Conservation (phyloP, 805 yeast genomes). For the Starmerella potacharoeniae region DNA sequence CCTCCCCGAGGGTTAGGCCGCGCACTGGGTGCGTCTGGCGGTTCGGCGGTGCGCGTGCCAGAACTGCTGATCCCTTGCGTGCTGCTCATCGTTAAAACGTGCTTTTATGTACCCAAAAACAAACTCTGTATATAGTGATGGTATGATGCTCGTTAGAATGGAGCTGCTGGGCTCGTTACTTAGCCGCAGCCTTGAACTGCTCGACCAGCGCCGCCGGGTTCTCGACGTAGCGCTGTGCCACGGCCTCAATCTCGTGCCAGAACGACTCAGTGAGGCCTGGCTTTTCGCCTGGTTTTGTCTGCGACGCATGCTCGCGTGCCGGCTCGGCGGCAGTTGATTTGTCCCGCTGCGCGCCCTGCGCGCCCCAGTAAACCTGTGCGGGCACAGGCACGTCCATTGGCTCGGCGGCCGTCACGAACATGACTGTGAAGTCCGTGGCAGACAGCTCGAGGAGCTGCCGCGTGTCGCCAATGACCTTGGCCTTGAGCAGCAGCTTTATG, state of each 20-base stretch:
- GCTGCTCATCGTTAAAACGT: no score
- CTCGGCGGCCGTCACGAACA: conserved; percentile 13
- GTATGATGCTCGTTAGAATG: no score
- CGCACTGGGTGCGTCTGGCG: neutral
- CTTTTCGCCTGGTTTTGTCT: neutral
- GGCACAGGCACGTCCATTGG: conserved; percentile 13
- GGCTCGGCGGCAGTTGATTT: neutral
- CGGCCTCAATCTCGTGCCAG: conserved; percentile 19
- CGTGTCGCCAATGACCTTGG: conserved; percentile 21
- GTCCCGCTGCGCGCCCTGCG: neutral
- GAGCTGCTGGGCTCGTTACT: no score
- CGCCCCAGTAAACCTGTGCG: conserved; percentile 20
- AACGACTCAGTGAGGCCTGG: conserved; percentile 18
- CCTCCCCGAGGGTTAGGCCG: neutral
- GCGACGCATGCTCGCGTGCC: neutral
- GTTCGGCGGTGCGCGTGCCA: neutral
- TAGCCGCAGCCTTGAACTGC: neutral
- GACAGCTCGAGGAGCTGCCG: conserved; percentile 19
- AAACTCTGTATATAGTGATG: no score
- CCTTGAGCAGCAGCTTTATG: conserved; percentile 18
- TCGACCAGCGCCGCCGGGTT: conserved; percentile 11
- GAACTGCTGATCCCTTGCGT: no score
- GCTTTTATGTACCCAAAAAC: no score
- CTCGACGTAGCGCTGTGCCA: conserved; percentile 15
- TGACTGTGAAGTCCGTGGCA: conserved; percentile 19